Conservation (phyloP, 352 stramenopile genomes). For the Phytophthora podocarpi region DNA sequence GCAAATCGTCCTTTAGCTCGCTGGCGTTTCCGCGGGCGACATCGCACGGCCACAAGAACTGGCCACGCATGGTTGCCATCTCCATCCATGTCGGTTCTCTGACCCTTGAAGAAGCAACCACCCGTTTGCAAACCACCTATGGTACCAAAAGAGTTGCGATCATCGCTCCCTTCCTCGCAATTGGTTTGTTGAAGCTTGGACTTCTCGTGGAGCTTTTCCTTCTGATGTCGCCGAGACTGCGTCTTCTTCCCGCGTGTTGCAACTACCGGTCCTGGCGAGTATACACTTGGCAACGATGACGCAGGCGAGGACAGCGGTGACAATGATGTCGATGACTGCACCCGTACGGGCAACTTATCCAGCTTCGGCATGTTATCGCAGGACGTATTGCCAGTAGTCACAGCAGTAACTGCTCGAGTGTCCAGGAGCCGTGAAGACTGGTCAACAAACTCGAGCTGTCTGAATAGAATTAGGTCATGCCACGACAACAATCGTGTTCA, state of each 20-base stretch:
- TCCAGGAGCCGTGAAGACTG: neutral
- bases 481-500: neutral
- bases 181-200: neutral
- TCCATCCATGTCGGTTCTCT: neutral
- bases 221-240: neutral
- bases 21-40: slow-evolving; percentile 42
- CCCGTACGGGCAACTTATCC: neutral
- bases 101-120: neutral
- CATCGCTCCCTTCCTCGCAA: neutral
- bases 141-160: neutral
- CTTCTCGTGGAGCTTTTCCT: slow-evolving; percentile 1
- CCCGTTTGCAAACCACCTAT: neutral
- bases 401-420: slow-evolving; percentile 1
- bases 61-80: slow-evolving; percentile 15
- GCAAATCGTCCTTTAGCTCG: slow-evolving; percentile 8
- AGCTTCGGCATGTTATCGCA: slow-evolving; percentile 14
- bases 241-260: neutral
- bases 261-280: neutral
- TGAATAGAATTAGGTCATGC: neutral
- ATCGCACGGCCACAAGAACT: slow-evolving; percentile 67
- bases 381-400: too few species aligned
- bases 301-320: slow-evolving; percentile 12
- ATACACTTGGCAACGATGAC: slow-evolving; percentile 25
- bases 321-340: slow-evolving; percentile 5
- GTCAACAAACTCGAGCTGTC: too few species aligned